Evolutionary conservation across 1,284 basidiomycete genomes (phyloP).

Genomic region (Waitea zeae): DNA sequence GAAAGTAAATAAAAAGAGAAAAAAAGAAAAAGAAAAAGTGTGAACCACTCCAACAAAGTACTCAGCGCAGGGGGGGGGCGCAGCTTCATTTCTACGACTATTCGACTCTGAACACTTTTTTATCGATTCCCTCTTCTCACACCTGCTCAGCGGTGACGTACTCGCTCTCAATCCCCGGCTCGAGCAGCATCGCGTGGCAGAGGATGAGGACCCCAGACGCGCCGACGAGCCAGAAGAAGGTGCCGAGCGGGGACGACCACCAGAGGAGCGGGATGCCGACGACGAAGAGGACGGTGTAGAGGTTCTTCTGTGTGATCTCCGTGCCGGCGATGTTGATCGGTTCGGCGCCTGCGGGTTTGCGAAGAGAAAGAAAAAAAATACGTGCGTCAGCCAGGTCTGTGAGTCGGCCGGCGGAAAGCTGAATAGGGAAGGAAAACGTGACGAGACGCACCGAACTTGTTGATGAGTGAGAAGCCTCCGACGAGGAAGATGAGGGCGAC

Average conservation of each 20-base stretch:
- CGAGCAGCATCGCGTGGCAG: conserved; percentile 66
- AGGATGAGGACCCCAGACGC: conserved; percentile 63
- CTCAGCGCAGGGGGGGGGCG: too few relatives aligned
- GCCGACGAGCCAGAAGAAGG: conserved; percentile 69
- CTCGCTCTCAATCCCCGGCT: conserved; percentile 83
- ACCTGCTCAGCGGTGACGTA: conserved; percentile 67
- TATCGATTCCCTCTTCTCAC: too few relatives aligned
- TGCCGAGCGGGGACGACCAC: conserved; percentile 47
- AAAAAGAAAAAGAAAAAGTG: too few relatives aligned
- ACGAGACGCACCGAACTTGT: conserved; percentile 88
- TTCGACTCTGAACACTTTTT: too few relatives aligned
- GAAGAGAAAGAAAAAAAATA: conserved; percentile 4
- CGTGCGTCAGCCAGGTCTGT: too few relatives aligned
- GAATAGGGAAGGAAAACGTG: conserved; percentile 21
- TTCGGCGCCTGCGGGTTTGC: conserved; percentile 36
- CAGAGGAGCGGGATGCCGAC: conserved; percentile 61
- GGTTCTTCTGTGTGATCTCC: conserved; percentile 65
- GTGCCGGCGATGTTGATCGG: conserved; percentile 65
- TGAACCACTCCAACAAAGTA: too few relatives aligned
- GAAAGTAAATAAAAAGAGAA: too few relatives aligned
- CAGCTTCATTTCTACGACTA: too few relatives aligned
- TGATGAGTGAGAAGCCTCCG: conserved; percentile 83
- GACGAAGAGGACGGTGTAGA: conserved; percentile 69
- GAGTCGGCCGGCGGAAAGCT: conserved; percentile 1
- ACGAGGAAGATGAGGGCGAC: conserved; percentile 80